Percentiles rank a stretch among this genome's conserved stretches.
phyloP scores from a whole-genome alignment of 1,139 yeast genomes.

The Pichia sp. region DNA sequence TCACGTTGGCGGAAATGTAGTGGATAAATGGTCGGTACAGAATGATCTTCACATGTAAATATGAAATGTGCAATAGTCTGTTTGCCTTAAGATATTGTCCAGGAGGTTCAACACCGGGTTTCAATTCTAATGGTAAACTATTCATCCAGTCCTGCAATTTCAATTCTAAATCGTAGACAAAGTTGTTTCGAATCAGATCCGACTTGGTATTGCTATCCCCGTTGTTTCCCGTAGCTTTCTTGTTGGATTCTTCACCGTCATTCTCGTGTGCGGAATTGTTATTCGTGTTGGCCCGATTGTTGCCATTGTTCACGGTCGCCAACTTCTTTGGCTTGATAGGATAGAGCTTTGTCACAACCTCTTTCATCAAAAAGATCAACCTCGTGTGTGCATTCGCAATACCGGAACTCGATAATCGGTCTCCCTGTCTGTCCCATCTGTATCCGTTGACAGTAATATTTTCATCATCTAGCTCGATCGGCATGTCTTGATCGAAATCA shows the following conservation, averaged over 20 bases:
- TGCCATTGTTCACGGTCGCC: slow-evolving; percentile 10
- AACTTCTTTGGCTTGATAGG: slow-evolving; percentile 45
- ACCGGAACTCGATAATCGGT: slow-evolving; percentile 65
- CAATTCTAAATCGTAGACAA: slow-evolving; percentile 69
- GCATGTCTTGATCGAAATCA: slow-evolving; percentile 88
- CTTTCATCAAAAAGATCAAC: slow-evolving; percentile 58
- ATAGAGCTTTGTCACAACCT: slow-evolving; percentile 54
- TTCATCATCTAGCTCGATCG: slow-evolving; percentile 84
- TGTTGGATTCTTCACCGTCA: not conserved
- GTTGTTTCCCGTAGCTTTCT: not conserved
- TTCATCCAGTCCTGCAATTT: slow-evolving; percentile 78
- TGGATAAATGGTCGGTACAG: slow-evolving; percentile 91
- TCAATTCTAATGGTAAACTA: slow-evolving; percentile 66
- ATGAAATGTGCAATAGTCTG: slow-evolving; percentile 72
- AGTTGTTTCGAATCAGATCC: slow-evolving; percentile 46
- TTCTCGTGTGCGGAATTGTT: not conserved
- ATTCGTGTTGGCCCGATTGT: not conserved
- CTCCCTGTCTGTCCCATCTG: slow-evolving; percentile 39
- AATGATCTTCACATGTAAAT: slow-evolving; percentile 80
- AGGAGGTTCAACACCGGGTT: slow-evolving; percentile 75
- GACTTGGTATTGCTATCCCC: slow-evolving; percentile 21
- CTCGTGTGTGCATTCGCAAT: slow-evolving; percentile 88
- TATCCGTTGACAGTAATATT: slow-evolving; percentile 68
- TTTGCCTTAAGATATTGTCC: slow-evolving; percentile 70
- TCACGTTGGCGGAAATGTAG: slow-evolving; percentile 51